Evolutionary conservation across 345 rosid species (phyloP), one percentile per base, ranked within the genome.

Genomic region (Geranium brycei): DNA sequence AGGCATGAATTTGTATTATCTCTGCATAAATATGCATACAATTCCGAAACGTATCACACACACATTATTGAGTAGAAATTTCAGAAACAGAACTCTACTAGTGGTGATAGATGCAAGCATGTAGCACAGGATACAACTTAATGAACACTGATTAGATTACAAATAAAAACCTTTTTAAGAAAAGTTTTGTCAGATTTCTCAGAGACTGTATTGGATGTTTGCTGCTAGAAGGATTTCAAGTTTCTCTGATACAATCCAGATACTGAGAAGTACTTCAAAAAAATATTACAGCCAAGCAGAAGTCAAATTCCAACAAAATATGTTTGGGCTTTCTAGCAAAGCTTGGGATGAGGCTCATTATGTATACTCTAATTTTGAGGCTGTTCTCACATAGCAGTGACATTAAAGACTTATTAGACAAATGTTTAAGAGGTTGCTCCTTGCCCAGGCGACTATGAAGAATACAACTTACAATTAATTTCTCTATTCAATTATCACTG

Each of bases 1-100:
- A 93, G 95, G 71, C 86, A 87, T 17, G 99, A 95, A 72, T 90
- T 93, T 71, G 97, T 93, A 72, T 88, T 90, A 72, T 93, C 97
- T 77, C 99, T 90, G 83, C 69, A 83, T 41, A 47, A 66, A 66
- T 35, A 55, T 17, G 58, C 47, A 62, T 70, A 67, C 41, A 64
- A 71, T 68, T 60, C 8, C 57, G 23, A 74, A 31, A 55, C 10
- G 41, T 35, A 35, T 4, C 41, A 35, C 10, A 4, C 41, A 35
- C 41, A 35, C 53, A 47, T 47, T 47, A 47, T 11, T 5, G 6
- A 41, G 51, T 41, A 11, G 4, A 41, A 41, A 41, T 41, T 47
- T 47, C 53, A 47, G 15, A 47, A 47, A 47, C 0, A 47, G 3
- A 47, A 47, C 53, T 13, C 13, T 47, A 13, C 13, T 11, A 47